phyloP scores from a whole-genome alignment of 192 early-diverging fungal genomes.

The Backusella mclennaniae region DNA sequence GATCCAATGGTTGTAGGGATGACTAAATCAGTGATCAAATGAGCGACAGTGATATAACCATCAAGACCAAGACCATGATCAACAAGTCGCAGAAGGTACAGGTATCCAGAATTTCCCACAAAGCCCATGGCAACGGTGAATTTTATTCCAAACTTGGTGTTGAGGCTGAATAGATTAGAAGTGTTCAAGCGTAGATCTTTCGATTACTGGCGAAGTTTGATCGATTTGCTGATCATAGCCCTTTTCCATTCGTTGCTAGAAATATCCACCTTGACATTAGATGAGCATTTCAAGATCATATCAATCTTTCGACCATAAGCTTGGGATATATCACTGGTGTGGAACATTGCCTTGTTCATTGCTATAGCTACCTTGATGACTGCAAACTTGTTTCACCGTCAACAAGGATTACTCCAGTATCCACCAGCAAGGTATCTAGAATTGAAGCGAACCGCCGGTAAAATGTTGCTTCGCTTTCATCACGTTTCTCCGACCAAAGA shows the following conservation, averaged over 20 bases:
- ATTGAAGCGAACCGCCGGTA: conserved; percentile 1
- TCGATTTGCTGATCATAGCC: not conserved
- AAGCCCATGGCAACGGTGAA: conserved; percentile 12
- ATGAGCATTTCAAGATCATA: conserved; percentile 7
- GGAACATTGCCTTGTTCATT: not conserved
- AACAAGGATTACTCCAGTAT: not conserved
- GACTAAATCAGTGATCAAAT: too few relatives aligned
- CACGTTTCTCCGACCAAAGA: not conserved
- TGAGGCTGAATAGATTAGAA: conserved; percentile 4
- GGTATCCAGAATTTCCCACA: not conserved
- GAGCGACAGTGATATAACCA: too few relatives aligned
- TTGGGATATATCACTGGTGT: not conserved
- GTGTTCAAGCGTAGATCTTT: conserved; percentile 13
- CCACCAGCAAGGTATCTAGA: not conserved
- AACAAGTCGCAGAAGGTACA: too few relatives aligned
- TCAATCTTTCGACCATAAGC: conserved; percentile 12
- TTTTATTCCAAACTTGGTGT: not conserved
- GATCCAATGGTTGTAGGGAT: too few relatives aligned
- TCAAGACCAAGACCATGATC: too few relatives aligned
- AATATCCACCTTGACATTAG: conserved; percentile 11
- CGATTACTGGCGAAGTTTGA: conserved; percentile 16
- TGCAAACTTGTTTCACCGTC: conserved; percentile 12
- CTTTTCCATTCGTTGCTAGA: conserved; percentile 15
- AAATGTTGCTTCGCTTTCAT: not conserved
- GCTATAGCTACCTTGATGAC: not conserved